Evolutionary conservation across 768 basidiomycete genomes (phyloP), one percentile per base, ranked within the genome.

Genomic region (Dioszegia hungarica): DNA sequence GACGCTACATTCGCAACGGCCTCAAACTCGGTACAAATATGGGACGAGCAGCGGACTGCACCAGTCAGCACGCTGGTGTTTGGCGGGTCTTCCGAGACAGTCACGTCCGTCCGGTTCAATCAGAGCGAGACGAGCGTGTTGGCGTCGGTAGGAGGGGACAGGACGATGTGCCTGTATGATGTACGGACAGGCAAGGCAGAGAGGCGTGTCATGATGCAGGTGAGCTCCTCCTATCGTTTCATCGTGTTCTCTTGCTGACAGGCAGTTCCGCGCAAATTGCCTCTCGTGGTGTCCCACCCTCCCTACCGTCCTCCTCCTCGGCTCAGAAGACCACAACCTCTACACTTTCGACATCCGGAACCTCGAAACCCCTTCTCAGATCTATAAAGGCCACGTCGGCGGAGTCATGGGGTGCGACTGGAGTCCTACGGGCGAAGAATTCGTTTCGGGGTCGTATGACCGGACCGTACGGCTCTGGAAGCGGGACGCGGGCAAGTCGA

Each of bases 311-410:
- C 78, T 97, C 36, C 83, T 99, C 8, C 83, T 98, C 6, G 95
- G 90, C n/a, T 97, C 93, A 0, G 95, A 98, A 79, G 94, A 98
- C 70, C 93, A 98, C 79, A 95, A 97, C 68, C 81, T 98, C 24
- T 98, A 98, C 76, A 97, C 95, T 0, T 99, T 95, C 75, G 95
- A 99, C 70, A 87, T 98, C 47, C 84, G 95, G 39, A 83, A 88
- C 54, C 81, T 99, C 22, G 78, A 82, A 12, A 80, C 82, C 1
- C 90, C 95, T 3, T 89, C 85, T 1, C 89, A 94, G 60, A 88
- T 98, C 25, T 98, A 94, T 82, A 98, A 98, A 77, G 92, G 85
- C 0, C 95, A 99, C 74, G 94, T 97, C 19, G 90, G 89, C 0
- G 90, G 91, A 3, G 95, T 95, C 38, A 97, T 92, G 87, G 85